These are phyloP conservation scores for Nicotiana paniculata DNA, from an alignment of 257 asterid genomes.

Conservation along the genomic window DNA sequence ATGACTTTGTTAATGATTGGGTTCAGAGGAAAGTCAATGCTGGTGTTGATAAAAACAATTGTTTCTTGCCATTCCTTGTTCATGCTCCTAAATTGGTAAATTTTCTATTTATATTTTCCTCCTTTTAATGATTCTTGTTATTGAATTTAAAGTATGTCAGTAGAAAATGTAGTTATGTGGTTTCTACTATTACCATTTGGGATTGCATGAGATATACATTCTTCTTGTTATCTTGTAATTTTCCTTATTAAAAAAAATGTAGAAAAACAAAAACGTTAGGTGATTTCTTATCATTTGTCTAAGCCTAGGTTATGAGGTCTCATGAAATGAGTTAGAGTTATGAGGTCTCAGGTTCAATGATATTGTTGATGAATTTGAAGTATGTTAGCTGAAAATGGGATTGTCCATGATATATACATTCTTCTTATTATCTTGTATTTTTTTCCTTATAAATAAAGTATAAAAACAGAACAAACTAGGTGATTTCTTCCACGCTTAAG, in stretches of 20 bases:
- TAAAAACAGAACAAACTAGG: no score
- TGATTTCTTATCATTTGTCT: no score
- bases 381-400: no score
- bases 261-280: neutral
- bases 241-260: neutral
- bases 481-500: no score
- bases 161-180: neutral
- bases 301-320: no score
- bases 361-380: no score
- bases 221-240: neutral
- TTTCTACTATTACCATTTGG: neutral
- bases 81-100: constrained; percentile 60
- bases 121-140: neutral
- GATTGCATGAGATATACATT: neutral
- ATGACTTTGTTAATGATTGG: constrained; percentile 41
- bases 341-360: no score
- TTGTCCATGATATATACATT: no score
- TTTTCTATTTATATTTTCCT: neutral
- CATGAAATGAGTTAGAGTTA: no score
- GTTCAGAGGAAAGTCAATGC: constrained; percentile 31
- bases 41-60: constrained; percentile 38
- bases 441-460: no score
- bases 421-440: no score
- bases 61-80: constrained; percentile 46
- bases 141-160: neutral